Base-by-base conservation (phyloP, 2,329 filamentous ascomycete genomes). In the Talaromyces sp. region DNA sequence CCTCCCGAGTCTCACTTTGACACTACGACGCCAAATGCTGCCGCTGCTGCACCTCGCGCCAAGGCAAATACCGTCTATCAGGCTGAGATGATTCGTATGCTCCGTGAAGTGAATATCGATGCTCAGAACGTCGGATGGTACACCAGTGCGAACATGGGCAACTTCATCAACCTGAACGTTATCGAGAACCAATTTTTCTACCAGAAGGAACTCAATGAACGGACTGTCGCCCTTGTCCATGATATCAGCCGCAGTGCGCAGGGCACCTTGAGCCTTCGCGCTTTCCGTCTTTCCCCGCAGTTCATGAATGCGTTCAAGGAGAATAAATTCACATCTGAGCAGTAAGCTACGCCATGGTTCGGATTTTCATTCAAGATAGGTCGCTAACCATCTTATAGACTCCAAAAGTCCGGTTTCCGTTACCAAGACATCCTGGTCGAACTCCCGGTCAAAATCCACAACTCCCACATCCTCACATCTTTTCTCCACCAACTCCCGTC, bases 101-200 rank as follows among this genome's bases (percentile, higher is more conserved):
- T 98, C 69, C 90, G 94, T 78, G 95, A 98, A 81, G 95, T 99
- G 75, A 99, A 98, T 79, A 91, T 98, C 66, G 95, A 99, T 79
- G 95, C 95, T 70, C 97, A 98, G 84, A 96, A 92, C 74, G 92
- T 96, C 67, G 95, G 95, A 74, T 99, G 93, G 93, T 99, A 99
- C 83, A 97, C 93, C 66, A 97, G 93, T 83, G 92, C 93, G 69
- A 97, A 93, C 79, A 96, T 99, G 91, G 95, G 95, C 80, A 98
- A 97, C 85, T 98, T 98, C 73, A 86, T 98, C 84, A 97, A 93
- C 84, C 80, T 90, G 76, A 91, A 90, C 84, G 93, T 97, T 76
- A 91, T 99, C 80, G 95, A 99, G 86, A 99, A 98, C 84, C 93
- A 97, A 81, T 93, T 89, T 82, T 91, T 93, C 83, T 98, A 97